Evolutionary conservation across 139 green algal genomes (phyloP).

Genomic region (Pedinophyceae sp.): DNA sequence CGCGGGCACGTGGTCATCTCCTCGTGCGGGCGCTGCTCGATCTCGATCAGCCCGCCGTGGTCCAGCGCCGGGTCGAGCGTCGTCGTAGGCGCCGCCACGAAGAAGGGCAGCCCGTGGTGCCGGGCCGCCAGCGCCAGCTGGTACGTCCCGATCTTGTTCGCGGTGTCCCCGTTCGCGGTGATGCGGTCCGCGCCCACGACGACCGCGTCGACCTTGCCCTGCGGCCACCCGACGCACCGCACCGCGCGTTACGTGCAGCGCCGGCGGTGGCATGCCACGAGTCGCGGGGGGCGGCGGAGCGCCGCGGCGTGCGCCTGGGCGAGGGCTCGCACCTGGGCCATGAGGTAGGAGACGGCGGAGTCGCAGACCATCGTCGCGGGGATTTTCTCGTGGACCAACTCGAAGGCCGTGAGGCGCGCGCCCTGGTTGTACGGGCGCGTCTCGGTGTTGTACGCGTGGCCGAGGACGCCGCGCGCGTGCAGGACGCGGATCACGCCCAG

Average conservation of each 20-base stretch:
- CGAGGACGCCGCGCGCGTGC: constrained; percentile 43
- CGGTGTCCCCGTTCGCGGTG: constrained; percentile 75
- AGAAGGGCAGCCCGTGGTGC: constrained; percentile 75
- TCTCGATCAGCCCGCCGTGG: constrained; percentile 61
- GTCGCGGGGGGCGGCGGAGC: too few relatives aligned
- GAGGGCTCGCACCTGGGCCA: constrained; percentile 26
- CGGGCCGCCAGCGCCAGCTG: constrained; percentile 33
- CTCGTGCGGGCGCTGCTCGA: constrained; percentile 60
- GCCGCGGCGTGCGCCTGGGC: too few relatives aligned
- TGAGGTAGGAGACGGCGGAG: constrained; percentile 67
- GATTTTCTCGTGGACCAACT: constrained; percentile 79
- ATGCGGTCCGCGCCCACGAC: constrained; percentile 87
- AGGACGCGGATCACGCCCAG: constrained; percentile 79
- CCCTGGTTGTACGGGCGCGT: constrained; percentile 94
- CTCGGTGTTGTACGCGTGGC: constrained; percentile 74
- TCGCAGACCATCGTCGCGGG: constrained; percentile 81
- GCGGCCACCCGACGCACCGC: too few relatives aligned
- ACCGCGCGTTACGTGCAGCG: too few relatives aligned
- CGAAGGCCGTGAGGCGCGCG: constrained; percentile 81
- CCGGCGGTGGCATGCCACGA: too few relatives aligned
- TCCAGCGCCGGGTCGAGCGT: constrained; percentile 56
- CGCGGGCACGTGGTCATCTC: constrained; percentile 57
- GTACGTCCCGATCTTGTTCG: constrained; percentile 80
- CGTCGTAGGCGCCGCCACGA: constrained; percentile 77
- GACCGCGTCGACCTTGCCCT: constrained; percentile 70